Evolutionary conservation across 805 yeast species (phyloP).

Genomic region (Ogataea trehaloabstinens): DNA sequence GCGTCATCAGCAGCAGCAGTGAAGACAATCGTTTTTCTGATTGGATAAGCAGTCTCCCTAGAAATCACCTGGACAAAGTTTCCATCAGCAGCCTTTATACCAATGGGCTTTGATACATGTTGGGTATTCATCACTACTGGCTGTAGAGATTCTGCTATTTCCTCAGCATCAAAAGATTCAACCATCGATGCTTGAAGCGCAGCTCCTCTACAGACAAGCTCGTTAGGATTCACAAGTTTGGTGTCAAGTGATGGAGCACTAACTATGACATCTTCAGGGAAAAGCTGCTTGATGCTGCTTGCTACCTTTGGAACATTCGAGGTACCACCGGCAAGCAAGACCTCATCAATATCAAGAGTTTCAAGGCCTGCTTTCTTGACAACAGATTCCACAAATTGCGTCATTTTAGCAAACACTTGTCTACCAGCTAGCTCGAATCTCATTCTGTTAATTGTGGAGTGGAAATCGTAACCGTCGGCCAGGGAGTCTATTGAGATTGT

Average conservation of each 20-base stretch:
- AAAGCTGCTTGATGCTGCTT: constrained; percentile 63
- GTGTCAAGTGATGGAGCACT: constrained; percentile 75
- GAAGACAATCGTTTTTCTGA: constrained; percentile 69
- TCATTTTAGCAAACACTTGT: constrained; percentile 71
- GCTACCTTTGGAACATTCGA: constrained; percentile 92
- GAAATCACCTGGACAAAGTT: constrained; percentile 68
- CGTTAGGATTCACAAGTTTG: constrained; percentile 84
- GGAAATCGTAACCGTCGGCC: constrained; percentile 92
- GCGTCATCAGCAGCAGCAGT: constrained; percentile 62
- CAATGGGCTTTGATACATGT: constrained; percentile 81
- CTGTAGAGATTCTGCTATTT: constrained; percentile 73
- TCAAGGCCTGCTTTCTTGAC: constrained; percentile 84
- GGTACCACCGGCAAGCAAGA: constrained; percentile 88
- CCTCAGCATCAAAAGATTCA: constrained; percentile 80
- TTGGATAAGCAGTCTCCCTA: constrained; percentile 87
- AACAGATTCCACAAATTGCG: constrained; percentile 68
- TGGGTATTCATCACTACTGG: constrained; percentile 86
- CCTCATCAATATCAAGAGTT: constrained; percentile 83
- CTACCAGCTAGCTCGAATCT: constrained; percentile 88
- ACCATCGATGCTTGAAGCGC: constrained; percentile 92
- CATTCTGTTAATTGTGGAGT: constrained; percentile 88
- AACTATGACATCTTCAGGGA: constrained; percentile 77
- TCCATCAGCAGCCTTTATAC: constrained; percentile 73
- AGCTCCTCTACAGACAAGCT: constrained; percentile 89
- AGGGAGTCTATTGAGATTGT: constrained; percentile 93